These are phyloP conservation scores for Syncephalastrum contaminatum DNA, from an alignment of 371 early-diverging fungal genomes.

Conservation along the genomic window DNA sequence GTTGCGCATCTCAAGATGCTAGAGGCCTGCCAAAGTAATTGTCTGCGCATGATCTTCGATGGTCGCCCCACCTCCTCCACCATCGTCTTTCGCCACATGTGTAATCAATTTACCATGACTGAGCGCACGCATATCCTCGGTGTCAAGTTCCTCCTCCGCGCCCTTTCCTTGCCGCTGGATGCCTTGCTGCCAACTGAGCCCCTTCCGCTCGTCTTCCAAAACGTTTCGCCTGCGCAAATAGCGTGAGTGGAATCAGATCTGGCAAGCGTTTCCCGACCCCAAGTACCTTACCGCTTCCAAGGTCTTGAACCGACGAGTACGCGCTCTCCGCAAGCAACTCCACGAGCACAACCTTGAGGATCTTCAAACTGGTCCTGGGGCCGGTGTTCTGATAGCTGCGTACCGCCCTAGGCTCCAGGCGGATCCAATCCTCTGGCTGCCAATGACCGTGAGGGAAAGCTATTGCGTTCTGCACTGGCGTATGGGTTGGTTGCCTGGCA, in stretches of 20 bases:
- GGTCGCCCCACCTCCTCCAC: conserved; percentile 15
- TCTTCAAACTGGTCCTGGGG: neutral
- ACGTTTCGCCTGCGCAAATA: neutral
- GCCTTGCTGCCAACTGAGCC: neutral
- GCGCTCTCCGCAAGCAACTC: neutral
- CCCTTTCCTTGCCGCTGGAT: conserved; percentile 8
- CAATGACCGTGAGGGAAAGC: conserved; percentile 2
- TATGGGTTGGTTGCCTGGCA: no score
- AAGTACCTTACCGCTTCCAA: neutral
- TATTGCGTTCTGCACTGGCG: no score
- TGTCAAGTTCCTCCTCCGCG: conserved; percentile 8
- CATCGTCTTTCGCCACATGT: conserved; percentile 17
- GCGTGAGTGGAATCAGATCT: neutral
- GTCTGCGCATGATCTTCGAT: conserved; percentile 16
- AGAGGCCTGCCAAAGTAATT: conserved; percentile 9
- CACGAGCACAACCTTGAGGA: neutral
- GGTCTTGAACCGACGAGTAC: neutral
- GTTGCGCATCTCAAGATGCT: neutral
- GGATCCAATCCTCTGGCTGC: conserved; percentile 11
- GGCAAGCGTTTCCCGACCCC: neutral
- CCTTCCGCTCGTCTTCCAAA: no score
- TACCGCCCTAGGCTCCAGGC: neutral
- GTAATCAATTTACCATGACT: conserved; percentile 12
- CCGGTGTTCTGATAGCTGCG: neutral
- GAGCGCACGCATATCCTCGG: conserved; percentile 4